Conservation (phyloP, 176 grass and related monocot genomes). For the Lolium rigidum region DNA sequence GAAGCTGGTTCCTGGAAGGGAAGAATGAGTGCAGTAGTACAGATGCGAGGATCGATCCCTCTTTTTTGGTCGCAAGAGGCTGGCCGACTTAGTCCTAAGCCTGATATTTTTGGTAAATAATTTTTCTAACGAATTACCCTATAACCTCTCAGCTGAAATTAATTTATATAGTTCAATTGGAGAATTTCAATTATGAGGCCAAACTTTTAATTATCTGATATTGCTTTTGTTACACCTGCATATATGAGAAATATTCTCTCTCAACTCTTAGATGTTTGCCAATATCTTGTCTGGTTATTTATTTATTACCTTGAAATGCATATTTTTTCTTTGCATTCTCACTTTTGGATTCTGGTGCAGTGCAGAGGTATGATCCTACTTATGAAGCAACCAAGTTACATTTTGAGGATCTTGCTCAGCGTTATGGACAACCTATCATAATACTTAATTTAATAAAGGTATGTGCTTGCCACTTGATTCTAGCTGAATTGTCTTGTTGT, state of each 20-base stretch:
- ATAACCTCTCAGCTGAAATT: conserved; percentile 5
- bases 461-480: conserved; percentile 31
- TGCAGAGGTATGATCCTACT: conserved; percentile 98
- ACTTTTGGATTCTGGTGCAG: conserved; percentile 57
- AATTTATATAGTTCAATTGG: conserved; percentile 20
- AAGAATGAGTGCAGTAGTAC: conserved; percentile 92
- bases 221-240: conserved; percentile 7
- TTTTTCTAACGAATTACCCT: conserved; percentile 13
- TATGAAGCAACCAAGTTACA: conserved; percentile 96
- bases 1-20: conserved; percentile 84
- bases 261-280: conserved; percentile 10
- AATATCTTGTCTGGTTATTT: neutral
- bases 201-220: conserved; percentile 7
- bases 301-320: conserved; percentile 23
- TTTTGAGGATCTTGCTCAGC: conserved; percentile 88
- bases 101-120: conserved; percentile 88
- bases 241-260: conserved; percentile 18
- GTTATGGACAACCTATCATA: conserved; percentile 98
- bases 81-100: conserved; percentile 96
- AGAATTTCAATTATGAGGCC: neutral
- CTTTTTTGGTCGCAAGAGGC: conserved; percentile 99
- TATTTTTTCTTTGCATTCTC: conserved; percentile 26
- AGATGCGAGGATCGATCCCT: conserved; percentile 98
- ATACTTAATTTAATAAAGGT: conserved; percentile 99
- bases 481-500: neutral